Percentiles rank a stretch among this genome's conserved stretches.
Evolutionary conservation across 1,284 basidiomycete species (phyloP).

Genomic region (Cutaneotrichosporon cavernicola): DNA sequence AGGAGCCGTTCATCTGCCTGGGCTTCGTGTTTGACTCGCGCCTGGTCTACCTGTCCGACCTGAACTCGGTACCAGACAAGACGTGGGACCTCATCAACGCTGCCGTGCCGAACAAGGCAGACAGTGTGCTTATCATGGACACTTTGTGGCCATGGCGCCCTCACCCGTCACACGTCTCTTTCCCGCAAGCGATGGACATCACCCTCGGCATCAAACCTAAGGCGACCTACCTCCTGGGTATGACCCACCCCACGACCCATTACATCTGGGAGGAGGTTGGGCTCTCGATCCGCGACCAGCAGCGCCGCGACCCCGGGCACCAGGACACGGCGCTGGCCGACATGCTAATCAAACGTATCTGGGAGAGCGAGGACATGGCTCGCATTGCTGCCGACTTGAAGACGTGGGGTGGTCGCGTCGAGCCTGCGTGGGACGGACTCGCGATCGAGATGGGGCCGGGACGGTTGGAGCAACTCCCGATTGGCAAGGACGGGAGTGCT

Average conservation of each 20-base stretch:
- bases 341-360: slow-evolving; percentile 20
- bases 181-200: slow-evolving; percentile 44
- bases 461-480: slow-evolving; percentile 17
- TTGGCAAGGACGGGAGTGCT: slow-evolving; percentile 3
- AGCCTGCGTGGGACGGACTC: slow-evolving; percentile 49
- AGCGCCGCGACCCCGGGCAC: slow-evolving; percentile 11
- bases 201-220: slow-evolving; percentile 40
- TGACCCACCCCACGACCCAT: slow-evolving; percentile 51
- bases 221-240: slow-evolving; percentile 49
- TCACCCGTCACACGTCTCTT: slow-evolving; percentile 49
- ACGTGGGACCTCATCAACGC: slow-evolving; percentile 31
- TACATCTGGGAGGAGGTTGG: slow-evolving; percentile 51
- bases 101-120: slow-evolving; percentile 10
- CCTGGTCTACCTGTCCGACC: slow-evolving; percentile 48
- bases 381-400: slow-evolving; percentile 13
- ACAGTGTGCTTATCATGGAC: slow-evolving; percentile 45
- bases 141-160: slow-evolving; percentile 43
- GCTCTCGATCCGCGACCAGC: slow-evolving; percentile 24
- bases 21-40: slow-evolving; percentile 47
- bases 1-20: slow-evolving; percentile 46
- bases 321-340: slow-evolving; percentile 19
- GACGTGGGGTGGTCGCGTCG: slow-evolving; percentile 31
- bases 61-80: slow-evolving; percentile 40
- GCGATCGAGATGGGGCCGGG: slow-evolving; percentile 28
- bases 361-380: slow-evolving; percentile 20